Percentiles rank a stretch among this genome's conserved stretches.
phyloP scores from a whole-genome alignment of 1,139 yeast species.

The Eremothecium gossypii region DNA sequence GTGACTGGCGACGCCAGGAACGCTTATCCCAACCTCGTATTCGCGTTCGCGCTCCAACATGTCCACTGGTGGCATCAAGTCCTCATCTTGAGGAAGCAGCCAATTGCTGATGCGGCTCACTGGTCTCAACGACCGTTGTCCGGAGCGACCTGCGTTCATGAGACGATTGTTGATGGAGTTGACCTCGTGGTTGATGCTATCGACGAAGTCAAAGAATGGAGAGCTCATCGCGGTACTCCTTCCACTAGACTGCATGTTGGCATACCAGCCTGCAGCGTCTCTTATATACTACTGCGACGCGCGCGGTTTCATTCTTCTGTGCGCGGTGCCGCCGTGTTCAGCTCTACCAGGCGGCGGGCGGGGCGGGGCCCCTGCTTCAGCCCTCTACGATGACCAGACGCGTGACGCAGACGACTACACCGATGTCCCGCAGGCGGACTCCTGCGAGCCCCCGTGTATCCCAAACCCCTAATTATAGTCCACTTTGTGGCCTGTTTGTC shows the following conservation, averaged over 20 bases:
- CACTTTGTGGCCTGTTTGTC: neutral
- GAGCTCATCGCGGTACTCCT: conserved; percentile 22
- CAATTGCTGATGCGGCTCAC: conserved; percentile 10
- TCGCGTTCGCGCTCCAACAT: conserved; percentile 33
- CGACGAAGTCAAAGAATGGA: conserved; percentile 37
- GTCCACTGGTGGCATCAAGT: conserved; percentile 34
- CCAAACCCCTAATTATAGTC: neutral
- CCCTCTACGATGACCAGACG: no score
- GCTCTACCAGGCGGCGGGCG: no score
- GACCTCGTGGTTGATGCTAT: conserved; percentile 35
- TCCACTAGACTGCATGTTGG: neutral
- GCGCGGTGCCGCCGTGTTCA: no score
- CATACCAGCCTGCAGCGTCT: no score
- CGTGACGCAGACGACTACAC: no score
- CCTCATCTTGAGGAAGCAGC: conserved; percentile 14
- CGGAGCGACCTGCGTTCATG: conserved; percentile 14
- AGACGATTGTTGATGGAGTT: conserved; percentile 29
- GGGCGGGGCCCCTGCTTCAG: no score
- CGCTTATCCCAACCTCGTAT: conserved; percentile 33
- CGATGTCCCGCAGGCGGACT: no score
- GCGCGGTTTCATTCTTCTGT: no score
- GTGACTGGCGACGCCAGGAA: conserved; percentile 37
- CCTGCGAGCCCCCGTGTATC: no score
- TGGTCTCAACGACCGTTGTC: conserved; percentile 8
- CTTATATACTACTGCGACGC: no score